phyloP scores from a whole-genome alignment of 2,329 filamentous ascomycete species.

The Chaetoscypha palmicola region DNA sequence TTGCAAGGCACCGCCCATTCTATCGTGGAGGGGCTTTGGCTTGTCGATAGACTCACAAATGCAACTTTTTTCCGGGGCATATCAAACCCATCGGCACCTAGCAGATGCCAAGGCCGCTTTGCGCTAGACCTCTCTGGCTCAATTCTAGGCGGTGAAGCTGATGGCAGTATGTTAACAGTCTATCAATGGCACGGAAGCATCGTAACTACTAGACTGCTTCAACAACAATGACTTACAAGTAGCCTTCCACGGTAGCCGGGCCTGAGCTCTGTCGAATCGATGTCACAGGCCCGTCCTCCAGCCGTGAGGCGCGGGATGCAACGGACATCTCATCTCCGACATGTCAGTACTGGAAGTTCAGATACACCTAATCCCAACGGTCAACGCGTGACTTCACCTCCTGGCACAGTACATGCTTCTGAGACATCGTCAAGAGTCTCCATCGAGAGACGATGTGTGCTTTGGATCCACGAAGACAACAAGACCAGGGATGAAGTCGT shows the following conservation, averaged over 20 bases:
- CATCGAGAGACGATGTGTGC: conserved; percentile 26
- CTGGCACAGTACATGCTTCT: conserved; percentile 22
- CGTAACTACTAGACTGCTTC: too few relatives aligned
- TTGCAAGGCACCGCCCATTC: not conserved
- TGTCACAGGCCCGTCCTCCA: conserved; percentile 21
- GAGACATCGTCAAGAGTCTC: conserved; percentile 12
- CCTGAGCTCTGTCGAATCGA: conserved; percentile 18
- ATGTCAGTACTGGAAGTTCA: conserved; percentile 29
- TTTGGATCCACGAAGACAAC: conserved; percentile 51
- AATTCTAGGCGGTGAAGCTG: not conserved
- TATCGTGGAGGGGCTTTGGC: too few relatives aligned
- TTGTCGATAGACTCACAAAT: too few relatives aligned
- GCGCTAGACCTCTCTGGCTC: not conserved
- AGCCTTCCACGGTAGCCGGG: conserved; percentile 7
- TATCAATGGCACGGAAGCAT: too few relatives aligned
- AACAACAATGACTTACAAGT: conserved; percentile 18
- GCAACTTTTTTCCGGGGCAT: too few relatives aligned
- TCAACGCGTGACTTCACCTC: conserved; percentile 19
- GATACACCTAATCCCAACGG: conserved; percentile 17
- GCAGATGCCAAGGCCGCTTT: not conserved
- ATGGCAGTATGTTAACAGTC: conserved; percentile 1
- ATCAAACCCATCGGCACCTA: too few relatives aligned
- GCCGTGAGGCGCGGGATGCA: conserved; percentile 25
- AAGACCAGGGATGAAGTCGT: conserved; percentile 74
- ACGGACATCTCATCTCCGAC: conserved; percentile 26